Conservation (phyloP, 306 rosid species). For the Castanea mollissima region DNA sequence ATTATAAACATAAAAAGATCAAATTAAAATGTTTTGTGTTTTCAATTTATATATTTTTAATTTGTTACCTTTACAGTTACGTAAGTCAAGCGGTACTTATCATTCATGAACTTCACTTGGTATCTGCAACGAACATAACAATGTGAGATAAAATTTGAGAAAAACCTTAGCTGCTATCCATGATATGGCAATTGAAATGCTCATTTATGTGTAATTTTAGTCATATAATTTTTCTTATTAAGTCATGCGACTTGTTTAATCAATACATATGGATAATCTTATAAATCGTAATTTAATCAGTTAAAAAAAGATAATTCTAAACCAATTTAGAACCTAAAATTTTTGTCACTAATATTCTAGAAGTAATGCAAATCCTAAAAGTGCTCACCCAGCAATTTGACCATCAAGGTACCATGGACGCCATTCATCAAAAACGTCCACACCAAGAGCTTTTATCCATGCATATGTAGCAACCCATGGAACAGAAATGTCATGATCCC, state of each 20-base stretch:
- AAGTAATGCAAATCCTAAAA: not conserved
- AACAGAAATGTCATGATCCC: conserved; percentile 36
- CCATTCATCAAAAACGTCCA: conserved; percentile 29
- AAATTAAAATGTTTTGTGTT: not conserved
- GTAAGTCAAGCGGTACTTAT: conserved; percentile 20
- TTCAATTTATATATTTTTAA: not conserved
- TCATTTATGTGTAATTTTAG: no score
- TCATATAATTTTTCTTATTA: no score
- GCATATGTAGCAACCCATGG: conserved; percentile 22
- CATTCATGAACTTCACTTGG: conserved; percentile 30
- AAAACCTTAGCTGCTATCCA: no score
- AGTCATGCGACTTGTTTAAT: no score
- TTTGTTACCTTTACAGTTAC: conserved; percentile 24
- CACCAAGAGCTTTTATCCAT: conserved; percentile 30
- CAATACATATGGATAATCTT: no score
- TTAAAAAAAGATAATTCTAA: no score
- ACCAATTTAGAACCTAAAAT: no score
- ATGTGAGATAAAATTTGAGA: not conserved
- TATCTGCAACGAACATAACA: conserved; percentile 1
- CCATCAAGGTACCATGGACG: conserved; percentile 32
- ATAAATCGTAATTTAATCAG: no score
- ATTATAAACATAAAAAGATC: not conserved
- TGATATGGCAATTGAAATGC: no score
- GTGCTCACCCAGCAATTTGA: conserved; percentile 35
- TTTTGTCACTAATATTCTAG: not conserved